Conservation (phyloP, 2,329 filamentous ascomycete genomes). For the Botrytis sinoallii region DNA sequence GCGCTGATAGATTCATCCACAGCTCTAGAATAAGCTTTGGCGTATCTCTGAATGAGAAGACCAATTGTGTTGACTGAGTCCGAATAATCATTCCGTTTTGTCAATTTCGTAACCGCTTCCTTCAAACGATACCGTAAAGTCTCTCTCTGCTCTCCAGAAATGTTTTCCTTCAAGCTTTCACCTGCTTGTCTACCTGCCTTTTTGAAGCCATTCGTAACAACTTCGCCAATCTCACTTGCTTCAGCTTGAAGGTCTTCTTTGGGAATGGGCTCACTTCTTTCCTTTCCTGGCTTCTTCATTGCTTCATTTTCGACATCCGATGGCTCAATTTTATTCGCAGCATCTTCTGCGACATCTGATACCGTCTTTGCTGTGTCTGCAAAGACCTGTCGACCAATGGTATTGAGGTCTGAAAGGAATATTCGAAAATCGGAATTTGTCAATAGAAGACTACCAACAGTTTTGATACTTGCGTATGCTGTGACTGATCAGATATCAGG, state of each 20-base stretch:
- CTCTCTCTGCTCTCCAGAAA: slow-evolving; percentile 68
- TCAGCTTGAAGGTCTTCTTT: slow-evolving; percentile 63
- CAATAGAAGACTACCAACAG: slow-evolving; percentile 78
- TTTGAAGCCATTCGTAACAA: slow-evolving; percentile 42
- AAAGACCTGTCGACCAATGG: slow-evolving; percentile 79
- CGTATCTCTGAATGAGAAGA: slow-evolving; percentile 73
- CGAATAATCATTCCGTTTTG: slow-evolving; percentile 76
- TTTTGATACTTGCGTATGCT: slow-evolving; percentile 80
- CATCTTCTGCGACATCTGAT: slow-evolving; percentile 70
- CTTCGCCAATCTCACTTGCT: slow-evolving; percentile 49
- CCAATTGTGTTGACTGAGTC: slow-evolving; percentile 80
- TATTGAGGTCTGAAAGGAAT: slow-evolving; percentile 76
- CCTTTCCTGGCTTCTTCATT: slow-evolving; percentile 44
- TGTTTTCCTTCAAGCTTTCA: slow-evolving; percentile 69
- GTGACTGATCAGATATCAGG: slow-evolving; percentile 29
- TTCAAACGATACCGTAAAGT: slow-evolving; percentile 74
- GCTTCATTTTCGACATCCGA: slow-evolving; percentile 57
- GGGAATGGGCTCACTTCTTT: slow-evolving; percentile 43
- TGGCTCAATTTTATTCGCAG: slow-evolving; percentile 70
- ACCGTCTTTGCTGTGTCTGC: slow-evolving; percentile 79
- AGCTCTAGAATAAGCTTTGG: slow-evolving; percentile 71
- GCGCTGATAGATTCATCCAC: slow-evolving; percentile 64
- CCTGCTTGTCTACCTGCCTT: slow-evolving; percentile 57
- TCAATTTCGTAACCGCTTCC: slow-evolving; percentile 68
- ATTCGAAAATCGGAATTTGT: slow-evolving; percentile 88